Percentiles rank a stretch among this genome's conserved stretches.
phyloP scores from a whole-genome alignment of 2,329 filamentous ascomycete species.

The Sporothrix mexicana region DNA sequence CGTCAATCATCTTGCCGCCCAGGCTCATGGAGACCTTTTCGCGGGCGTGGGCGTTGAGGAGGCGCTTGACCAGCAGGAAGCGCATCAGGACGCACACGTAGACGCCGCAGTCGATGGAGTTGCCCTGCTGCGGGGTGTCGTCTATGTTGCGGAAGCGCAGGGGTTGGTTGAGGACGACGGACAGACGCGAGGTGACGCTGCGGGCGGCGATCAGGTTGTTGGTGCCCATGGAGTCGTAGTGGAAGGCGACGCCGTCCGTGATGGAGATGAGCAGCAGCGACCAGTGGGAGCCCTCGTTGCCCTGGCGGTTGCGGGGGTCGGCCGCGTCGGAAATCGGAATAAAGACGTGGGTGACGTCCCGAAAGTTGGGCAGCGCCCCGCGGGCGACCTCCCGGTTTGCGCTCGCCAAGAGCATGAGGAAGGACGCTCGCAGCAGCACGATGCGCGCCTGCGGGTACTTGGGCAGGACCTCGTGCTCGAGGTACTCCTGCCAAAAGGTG shows the following conservation, averaged over 20 bases:
- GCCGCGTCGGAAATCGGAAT: constrained; percentile 91
- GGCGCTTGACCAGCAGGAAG: constrained; percentile 82
- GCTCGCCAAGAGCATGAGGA: constrained; percentile 79
- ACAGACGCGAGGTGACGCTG: constrained; percentile 71
- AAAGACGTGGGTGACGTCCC: constrained; percentile 85
- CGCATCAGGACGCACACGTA: constrained; percentile 97
- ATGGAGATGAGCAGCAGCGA: constrained; percentile 87
- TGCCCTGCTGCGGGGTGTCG: constrained; percentile 89
- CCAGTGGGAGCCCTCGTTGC: constrained; percentile 96
- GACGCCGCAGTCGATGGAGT: constrained; percentile 91
- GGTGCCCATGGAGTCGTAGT: constrained; percentile 87
- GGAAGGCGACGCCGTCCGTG: constrained; percentile 89
- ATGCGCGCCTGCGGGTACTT: constrained; percentile 85
- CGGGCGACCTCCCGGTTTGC: constrained; percentile 40
- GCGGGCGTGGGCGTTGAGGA: constrained; percentile 77
- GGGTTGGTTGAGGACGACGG: constrained; percentile 67
- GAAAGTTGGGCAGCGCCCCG: constrained; percentile 71
- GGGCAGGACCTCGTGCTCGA: constrained; percentile 85
- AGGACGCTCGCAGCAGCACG: constrained; percentile 86
- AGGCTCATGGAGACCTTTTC: constrained; percentile 96
- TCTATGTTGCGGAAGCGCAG: constrained; percentile 80
- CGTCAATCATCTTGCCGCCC: constrained; percentile 82
- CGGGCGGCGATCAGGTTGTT: constrained; percentile 78
- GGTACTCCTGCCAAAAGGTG: constrained; percentile 96
- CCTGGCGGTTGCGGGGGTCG: constrained; percentile 66